Base-by-base conservation (phyloP, 1,139 yeast species). In the Nakaseomyces nivariensis region DNA sequence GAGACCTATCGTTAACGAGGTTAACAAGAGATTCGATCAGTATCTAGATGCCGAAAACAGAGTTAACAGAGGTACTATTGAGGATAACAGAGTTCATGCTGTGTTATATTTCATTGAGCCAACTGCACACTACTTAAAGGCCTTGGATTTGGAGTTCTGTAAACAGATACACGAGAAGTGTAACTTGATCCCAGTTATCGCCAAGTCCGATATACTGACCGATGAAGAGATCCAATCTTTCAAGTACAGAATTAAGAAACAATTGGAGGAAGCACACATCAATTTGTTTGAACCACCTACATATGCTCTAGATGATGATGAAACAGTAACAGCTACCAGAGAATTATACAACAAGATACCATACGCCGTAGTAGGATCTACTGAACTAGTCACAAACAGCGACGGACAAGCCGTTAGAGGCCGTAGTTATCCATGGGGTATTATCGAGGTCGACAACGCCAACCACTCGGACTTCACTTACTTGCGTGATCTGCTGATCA, bases 351-450 rank as follows among this genome's bases (percentile, higher is more conserved):
- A 77, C 51, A 79, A 77, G 63, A 77, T 87, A 53, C 99, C 99
- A 43, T 92, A 89, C 72, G 98, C 98, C 22, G 84, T 92, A 56
- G 87, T 94, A 49, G 98, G 97, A 32, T 88, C 97, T 25, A 86
- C 92, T 32, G 74, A 75, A 54, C 82, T 80, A 57, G 88, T 90
- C 37, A 77, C 77, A 60, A 81, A 86, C 47, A 62, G 76, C 33
- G 89, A 85, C 61, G 97, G 97, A 47, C 77, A 85, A 66, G 65
- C 72, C 41, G 95, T 89, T 45, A 83, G 97, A 67, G 97, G 97
- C 57, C 86, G 99, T 72, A 73, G 78, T 58, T 94, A 94, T 69
- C 98, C 98, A 54, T 94, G 99, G 99, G 99, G 99, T 57, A 76
- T 85, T 26, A 85, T 92, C 64, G 97, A 92, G 70, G 95, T 94